These are phyloP conservation scores for Claviceps spartinae DNA, from an alignment of 2,329 filamentous ascomycete species.

Conservation along the genomic window DNA sequence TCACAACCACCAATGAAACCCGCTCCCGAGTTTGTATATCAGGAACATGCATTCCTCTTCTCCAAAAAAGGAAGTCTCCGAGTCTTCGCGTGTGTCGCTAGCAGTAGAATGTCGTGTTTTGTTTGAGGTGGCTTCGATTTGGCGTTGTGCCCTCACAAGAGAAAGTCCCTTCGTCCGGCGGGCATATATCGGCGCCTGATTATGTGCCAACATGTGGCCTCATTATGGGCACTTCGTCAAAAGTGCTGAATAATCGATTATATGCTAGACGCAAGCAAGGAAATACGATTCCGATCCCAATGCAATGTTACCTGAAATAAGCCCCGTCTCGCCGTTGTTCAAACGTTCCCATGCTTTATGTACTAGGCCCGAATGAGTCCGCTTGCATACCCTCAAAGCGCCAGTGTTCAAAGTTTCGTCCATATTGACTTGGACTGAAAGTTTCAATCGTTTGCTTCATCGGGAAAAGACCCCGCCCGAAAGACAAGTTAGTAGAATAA, in stretches of 20 bases:
- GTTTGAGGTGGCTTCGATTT: not conserved
- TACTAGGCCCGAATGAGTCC: slow-evolving; percentile 18
- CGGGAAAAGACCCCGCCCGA: slow-evolving; percentile 12
- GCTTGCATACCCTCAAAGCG: slow-evolving; percentile 15
- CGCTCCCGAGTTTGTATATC: not conserved
- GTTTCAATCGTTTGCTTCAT: slow-evolving; percentile 15
- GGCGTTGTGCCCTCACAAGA: not conserved
- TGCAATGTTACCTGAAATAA: slow-evolving; percentile 36
- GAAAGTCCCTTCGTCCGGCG: not conserved
- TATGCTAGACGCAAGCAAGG: slow-evolving; percentile 18
- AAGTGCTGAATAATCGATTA: slow-evolving; percentile 13
- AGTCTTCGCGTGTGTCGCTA: not conserved
- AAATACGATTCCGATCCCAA: slow-evolving; percentile 23
- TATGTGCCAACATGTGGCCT: not conserved
- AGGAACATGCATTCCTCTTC: not conserved
- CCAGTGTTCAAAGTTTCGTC: slow-evolving; percentile 16
- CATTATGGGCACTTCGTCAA: slow-evolving; percentile 1
- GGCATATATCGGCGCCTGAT: not conserved
- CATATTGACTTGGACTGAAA: slow-evolving; percentile 16
- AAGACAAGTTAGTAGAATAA: slow-evolving; percentile 8
- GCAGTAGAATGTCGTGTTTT: not conserved
- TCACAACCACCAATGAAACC: not conserved
- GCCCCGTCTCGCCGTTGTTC: slow-evolving; percentile 14
- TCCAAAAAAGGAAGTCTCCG: not conserved
- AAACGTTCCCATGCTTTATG: slow-evolving; percentile 20